Conservation (phyloP, 371 early-diverging fungal species). For the Mucor sp. region DNA sequence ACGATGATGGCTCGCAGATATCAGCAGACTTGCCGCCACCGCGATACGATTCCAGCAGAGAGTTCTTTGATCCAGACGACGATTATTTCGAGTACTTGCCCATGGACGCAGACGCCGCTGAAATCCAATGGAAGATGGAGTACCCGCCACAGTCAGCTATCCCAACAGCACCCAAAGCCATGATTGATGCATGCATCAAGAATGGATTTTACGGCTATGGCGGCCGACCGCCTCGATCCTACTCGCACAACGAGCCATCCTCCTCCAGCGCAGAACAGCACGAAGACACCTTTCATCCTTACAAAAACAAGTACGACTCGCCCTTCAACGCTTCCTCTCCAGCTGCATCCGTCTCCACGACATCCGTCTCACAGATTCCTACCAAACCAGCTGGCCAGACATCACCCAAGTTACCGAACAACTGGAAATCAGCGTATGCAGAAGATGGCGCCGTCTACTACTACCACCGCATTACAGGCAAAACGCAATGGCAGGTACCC, state of each 20-base stretch:
- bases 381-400: background rate
- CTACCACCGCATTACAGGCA: constrained; percentile 35
- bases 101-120: constrained; percentile 16
- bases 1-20: background rate
- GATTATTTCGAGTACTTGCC: constrained; percentile 38
- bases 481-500: constrained; percentile 42
- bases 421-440: constrained; percentile 33
- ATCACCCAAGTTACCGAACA: constrained; percentile 24
- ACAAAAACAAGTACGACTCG: constrained; percentile 2
- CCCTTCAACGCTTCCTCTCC: background rate
- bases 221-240: constrained; percentile 6
- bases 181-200: constrained; percentile 32
- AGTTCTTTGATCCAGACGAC: constrained; percentile 38
- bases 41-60: constrained; percentile 25
- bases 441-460: constrained; percentile 42
- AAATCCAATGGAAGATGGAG: constrained; percentile 25
- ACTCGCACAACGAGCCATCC: background rate
- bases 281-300: background rate
- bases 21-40: background rate
- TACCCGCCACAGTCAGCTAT: constrained; percentile 31
- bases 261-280: background rate
- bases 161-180: constrained; percentile 39
- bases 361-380: background rate
- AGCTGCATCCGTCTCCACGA: background rate
- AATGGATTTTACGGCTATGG: constrained; percentile 24